phyloP scores from a whole-genome alignment of 192 early-diverging fungal genomes.

The Gryganskiella cystojenkinii region DNA sequence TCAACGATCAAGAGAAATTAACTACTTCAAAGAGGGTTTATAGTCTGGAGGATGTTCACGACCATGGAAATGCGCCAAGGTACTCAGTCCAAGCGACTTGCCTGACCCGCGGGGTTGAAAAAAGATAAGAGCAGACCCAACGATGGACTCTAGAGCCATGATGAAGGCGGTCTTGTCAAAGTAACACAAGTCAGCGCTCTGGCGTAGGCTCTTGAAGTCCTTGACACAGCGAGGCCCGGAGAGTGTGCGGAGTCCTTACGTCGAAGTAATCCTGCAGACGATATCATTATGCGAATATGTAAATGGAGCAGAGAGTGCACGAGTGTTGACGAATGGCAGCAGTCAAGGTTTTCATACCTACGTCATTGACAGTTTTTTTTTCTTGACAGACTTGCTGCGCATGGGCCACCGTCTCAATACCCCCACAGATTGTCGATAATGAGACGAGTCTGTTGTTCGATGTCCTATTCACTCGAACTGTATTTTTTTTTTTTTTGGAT shows the following conservation, averaged over 20 bases:
- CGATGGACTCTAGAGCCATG: slow-evolving; percentile 26
- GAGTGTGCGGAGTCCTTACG: slow-evolving; percentile 17
- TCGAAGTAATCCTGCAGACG: slow-evolving; percentile 21
- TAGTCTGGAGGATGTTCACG: slow-evolving; percentile 41
- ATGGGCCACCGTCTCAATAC: too few species aligned
- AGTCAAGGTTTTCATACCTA: too few species aligned
- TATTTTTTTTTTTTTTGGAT: too few species aligned
- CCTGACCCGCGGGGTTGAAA: slow-evolving; percentile 44
- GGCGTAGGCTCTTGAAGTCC: slow-evolving; percentile 21
- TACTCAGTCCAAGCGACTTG: slow-evolving; percentile 46
- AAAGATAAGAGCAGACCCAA: slow-evolving; percentile 28
- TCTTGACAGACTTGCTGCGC: too few species aligned
- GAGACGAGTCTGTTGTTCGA: too few species aligned
- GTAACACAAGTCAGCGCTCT: slow-evolving; percentile 19
- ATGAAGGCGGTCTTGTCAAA: slow-evolving; percentile 50
- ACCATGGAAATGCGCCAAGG: slow-evolving; percentile 51
- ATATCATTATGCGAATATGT: too few species aligned
- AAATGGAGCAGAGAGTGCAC: too few species aligned
- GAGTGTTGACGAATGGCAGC: too few species aligned
- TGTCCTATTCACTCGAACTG: too few species aligned
- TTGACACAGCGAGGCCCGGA: slow-evolving; percentile 12
- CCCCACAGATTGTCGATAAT: too few species aligned
- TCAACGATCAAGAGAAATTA: slow-evolving; percentile 9
- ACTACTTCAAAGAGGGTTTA: slow-evolving; percentile 34
- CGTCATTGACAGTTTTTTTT: too few species aligned